Percentiles rank a stretch among this genome's conserved stretches.
Evolutionary conservation across 768 basidiomycete species (phyloP).

Genomic region (Trametes cubensis): DNA sequence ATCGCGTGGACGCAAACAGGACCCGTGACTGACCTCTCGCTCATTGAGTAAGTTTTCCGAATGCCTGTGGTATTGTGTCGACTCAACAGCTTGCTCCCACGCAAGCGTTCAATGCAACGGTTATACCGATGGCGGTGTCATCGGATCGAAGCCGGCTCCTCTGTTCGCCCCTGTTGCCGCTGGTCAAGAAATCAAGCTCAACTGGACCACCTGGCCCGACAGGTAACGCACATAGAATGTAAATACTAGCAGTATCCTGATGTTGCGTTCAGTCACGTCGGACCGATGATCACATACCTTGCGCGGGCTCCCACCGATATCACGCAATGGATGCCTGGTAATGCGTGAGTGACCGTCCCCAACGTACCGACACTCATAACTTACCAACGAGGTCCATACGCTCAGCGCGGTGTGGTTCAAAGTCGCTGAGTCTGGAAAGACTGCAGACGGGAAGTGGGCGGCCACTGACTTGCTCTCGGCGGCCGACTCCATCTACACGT

Average conservation of each 20-base stretch:
- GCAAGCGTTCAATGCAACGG: conserved; percentile 38
- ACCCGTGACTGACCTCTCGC: conserved; percentile 41
- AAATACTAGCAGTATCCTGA: background rate
- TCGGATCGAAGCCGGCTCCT: conserved; percentile 41
- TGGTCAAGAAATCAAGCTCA: conserved; percentile 42
- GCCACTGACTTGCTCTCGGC: conserved; percentile 44
- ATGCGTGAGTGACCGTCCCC: conserved; percentile 32
- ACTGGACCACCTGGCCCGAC: conserved; percentile 43
- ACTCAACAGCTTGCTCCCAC: background rate
- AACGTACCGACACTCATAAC: no score
- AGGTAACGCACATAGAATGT: conserved; percentile 12
- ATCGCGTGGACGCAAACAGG: conserved; percentile 26
- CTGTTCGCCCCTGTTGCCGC: conserved; percentile 45
- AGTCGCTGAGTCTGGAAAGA: conserved; percentile 49
- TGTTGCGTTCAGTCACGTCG: conserved; percentile 23
- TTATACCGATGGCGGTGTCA: conserved; percentile 32
- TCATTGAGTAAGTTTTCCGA: conserved; percentile 38
- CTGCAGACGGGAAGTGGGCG: conserved; percentile 48
- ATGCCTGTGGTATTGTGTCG: background rate
- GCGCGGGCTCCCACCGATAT: conserved; percentile 49
- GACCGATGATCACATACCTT: conserved; percentile 51
- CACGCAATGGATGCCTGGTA: conserved; percentile 47
- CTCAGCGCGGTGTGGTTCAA: conserved; percentile 55
- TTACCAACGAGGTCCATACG: no score
- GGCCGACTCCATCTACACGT: conserved; percentile 46